A percentile compares a stretch with the other conserved stretches of the same genome.
phyloP scores from a whole-genome alignment of 768 basidiomycete genomes.

The Cystobasidium onofrii region DNA sequence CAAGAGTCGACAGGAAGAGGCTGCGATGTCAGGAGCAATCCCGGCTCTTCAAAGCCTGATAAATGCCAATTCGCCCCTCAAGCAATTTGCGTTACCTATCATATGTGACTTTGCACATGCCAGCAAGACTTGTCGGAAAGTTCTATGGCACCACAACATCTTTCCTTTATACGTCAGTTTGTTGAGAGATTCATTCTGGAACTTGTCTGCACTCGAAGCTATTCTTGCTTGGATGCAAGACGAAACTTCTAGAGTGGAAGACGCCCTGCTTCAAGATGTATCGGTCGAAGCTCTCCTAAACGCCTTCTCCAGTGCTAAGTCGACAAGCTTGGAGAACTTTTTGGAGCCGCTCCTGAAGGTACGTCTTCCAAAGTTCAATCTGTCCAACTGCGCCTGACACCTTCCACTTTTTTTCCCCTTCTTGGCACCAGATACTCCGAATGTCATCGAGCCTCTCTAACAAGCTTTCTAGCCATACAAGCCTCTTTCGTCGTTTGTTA shows the following conservation, averaged over 20 bases:
- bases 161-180: conserved; percentile 68
- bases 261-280: conserved; percentile 62
- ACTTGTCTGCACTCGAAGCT: conserved; percentile 82
- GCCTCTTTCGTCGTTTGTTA: conserved; percentile 79
- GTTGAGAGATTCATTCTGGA: conserved; percentile 78
- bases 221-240: conserved; percentile 90
- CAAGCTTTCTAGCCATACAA: conserved; percentile 63
- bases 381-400: not conserved
- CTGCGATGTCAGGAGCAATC: conserved; percentile 88
- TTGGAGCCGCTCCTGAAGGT: conserved; percentile 85
- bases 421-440: conserved; percentile 53
- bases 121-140: conserved; percentile 78
- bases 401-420: not conserved
- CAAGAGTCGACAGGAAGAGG: conserved; percentile 91
- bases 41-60: conserved; percentile 84
- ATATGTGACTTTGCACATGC: conserved; percentile 92
- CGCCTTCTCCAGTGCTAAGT: conserved; percentile 73
- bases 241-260: conserved; percentile 87
- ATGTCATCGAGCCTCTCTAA: conserved; percentile 66
- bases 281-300: conserved; percentile 62
- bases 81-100: conserved; percentile 93
- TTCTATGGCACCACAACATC: conserved; percentile 92
- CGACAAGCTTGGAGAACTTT: conserved; percentile 64
- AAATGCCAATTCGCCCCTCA: conserved; percentile 77
- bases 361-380: too few species aligned